These are phyloP conservation scores for Lipomyces spencermartinsiae DNA, from an alignment of 805 yeast species.

Conservation along the genomic window DNA sequence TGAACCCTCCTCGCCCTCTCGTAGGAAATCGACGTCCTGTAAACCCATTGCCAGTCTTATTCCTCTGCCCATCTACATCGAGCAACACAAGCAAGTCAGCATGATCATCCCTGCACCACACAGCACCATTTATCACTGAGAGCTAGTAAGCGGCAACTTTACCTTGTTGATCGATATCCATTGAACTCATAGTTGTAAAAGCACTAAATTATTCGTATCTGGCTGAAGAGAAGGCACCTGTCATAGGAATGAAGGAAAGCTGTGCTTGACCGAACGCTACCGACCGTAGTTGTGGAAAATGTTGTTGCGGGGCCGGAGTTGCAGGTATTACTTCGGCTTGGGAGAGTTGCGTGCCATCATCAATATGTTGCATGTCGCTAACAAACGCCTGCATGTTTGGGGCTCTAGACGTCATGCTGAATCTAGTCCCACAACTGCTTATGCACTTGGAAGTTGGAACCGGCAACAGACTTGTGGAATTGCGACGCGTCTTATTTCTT, in stretches of 20 bases:
- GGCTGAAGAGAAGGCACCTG: background rate
- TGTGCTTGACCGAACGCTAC: background rate
- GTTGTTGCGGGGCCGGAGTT: too few relatives aligned
- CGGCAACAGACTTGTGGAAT: too few relatives aligned
- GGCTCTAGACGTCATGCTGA: too few relatives aligned
- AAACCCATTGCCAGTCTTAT: background rate
- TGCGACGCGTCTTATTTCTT: too few relatives aligned
- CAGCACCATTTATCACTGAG: background rate
- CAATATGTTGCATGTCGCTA: too few relatives aligned
- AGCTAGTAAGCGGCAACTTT: background rate
- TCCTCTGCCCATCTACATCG: background rate
- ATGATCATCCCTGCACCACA: background rate
- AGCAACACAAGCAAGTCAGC: background rate
- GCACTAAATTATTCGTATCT: background rate
- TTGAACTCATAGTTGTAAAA: conserved; percentile 21
- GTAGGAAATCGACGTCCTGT: conserved; percentile 6
- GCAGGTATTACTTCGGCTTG: too few relatives aligned
- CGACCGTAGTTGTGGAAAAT: too few relatives aligned
- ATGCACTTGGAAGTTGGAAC: too few relatives aligned
- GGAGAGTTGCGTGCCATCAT: too few relatives aligned
- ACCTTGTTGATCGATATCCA: conserved; percentile 29
- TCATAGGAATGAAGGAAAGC: background rate
- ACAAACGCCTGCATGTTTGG: too few relatives aligned
- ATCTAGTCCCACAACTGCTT: too few relatives aligned
- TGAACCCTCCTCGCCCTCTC: conserved; percentile 6